Conservation (phyloP, 2,329 filamentous ascomycete species). For the Penicillium sp. region DNA sequence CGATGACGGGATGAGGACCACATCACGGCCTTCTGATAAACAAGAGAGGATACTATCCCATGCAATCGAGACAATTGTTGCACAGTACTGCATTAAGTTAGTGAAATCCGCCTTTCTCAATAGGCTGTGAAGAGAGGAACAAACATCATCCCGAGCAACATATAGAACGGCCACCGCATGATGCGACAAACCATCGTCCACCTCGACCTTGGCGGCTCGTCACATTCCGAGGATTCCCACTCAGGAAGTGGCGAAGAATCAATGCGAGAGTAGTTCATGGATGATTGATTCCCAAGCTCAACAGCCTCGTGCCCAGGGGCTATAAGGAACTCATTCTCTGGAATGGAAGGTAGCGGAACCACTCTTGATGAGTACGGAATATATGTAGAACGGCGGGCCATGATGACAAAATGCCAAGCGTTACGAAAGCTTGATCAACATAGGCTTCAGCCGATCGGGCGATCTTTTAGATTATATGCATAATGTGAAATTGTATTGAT, state of each 20-base stretch:
- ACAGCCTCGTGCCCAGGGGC: no score
- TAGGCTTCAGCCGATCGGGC: not conserved
- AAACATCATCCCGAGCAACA: not conserved
- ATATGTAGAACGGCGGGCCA: not conserved
- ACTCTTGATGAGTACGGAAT: not conserved
- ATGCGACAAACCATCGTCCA: not conserved
- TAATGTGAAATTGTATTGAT: not conserved
- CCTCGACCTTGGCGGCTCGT: not conserved
- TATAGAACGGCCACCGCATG: not conserved
- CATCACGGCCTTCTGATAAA: not conserved
- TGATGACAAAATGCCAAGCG: not conserved
- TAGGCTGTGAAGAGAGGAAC: not conserved
- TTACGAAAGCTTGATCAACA: not conserved
- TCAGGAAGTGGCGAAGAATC: not conserved
- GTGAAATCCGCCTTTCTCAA: not conserved
- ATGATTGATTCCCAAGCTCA: no score
- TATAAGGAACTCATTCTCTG: not conserved
- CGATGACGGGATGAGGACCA: not conserved
- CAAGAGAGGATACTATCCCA: constrained; percentile 1
- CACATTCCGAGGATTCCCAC: not conserved
- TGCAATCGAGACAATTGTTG: not conserved
- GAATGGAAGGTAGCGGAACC: not conserved
- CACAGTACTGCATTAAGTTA: not conserved
- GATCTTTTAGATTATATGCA: not conserved
- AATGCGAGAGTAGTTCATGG: not conserved